Base-by-base conservation (phyloP, 345 rosid genomes). In the Passiflora organensis region DNA sequence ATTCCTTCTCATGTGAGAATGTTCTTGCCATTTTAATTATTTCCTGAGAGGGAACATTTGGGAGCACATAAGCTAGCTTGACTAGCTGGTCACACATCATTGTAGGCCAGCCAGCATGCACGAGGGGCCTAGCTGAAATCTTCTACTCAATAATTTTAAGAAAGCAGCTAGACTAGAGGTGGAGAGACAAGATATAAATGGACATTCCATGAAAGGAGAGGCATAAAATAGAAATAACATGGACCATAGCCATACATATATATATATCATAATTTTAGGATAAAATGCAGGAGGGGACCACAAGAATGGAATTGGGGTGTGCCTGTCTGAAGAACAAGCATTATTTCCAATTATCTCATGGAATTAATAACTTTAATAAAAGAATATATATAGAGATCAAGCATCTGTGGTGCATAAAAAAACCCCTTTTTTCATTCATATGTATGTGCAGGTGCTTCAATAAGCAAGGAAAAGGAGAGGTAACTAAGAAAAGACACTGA, bases 251-350 rank as follows among this genome's bases (percentile, higher is more conserved):
- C 69, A 59, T 70, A 43, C n/a, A 43, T 43, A 13, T 43, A 59
- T 70, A 43, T 43, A 43, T 43, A 13, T 43, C 45, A 10, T n/a
- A 32, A 62, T 21, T 19, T 41, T 18, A 32, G 59, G 73, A 66
- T 56, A 62, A n/a, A 70, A 60, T 61, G 51, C 50, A 6, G 62
- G 47, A n/a, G n/a, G 68, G 78, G 71, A 51, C 81, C 74, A 61
- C 44, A 0, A 34, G 13, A 48, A n/a, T 2, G 12, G 32, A 46
- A 42, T n/a, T n/a, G n/a, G n/a, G n/a, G n/a, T n/a, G n/a, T n/a
- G n/a, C n/a, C n/a, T n/a, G n/a, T n/a, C n/a, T n/a, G n/a, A n/a
- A n/a, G n/a, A n/a, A n/a, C n/a, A n/a, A n/a, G n/a, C n/a, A n/a
- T n/a, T n/a, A n/a, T n/a, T n/a, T n/a, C n/a, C n/a, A n/a, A n/a